phyloP scores from a whole-genome alignment of 108 stramenopile species.

The Epithemia pelagica region DNA sequence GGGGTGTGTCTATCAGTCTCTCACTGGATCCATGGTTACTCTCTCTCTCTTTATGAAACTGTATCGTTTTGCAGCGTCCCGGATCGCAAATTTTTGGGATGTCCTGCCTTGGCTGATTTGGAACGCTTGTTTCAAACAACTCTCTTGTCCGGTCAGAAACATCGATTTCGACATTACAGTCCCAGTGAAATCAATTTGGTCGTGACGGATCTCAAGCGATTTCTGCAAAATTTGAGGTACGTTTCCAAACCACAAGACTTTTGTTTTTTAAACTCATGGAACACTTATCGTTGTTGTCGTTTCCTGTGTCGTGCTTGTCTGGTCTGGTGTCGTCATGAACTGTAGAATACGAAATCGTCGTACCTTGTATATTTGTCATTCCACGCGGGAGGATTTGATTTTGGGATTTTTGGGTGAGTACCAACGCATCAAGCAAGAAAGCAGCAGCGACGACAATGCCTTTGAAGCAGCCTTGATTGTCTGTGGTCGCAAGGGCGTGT shows the following conservation, averaged over 20 bases:
- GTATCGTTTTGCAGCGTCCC: conserved; percentile 57
- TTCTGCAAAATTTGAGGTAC: conserved; percentile 79
- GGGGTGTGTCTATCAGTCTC: neutral
- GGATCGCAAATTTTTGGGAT: conserved; percentile 82
- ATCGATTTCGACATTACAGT: conserved; percentile 80
- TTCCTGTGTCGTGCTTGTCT: too few relatives aligned
- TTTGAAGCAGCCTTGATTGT: conserved; percentile 80
- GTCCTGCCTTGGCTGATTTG: conserved; percentile 86
- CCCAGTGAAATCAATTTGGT: conserved; percentile 82
- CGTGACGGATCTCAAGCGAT: conserved; percentile 75
- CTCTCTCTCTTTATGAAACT: neutral
- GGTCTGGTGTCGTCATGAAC: too few relatives aligned
- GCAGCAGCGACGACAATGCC: conserved; percentile 7
- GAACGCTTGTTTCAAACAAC: conserved; percentile 73
- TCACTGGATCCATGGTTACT: neutral
- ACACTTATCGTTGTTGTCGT: too few relatives aligned
- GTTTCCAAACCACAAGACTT: too few relatives aligned
- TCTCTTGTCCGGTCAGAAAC: conserved; percentile 63
- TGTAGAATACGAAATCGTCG: too few relatives aligned
- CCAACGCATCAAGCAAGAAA: conserved; percentile 38
- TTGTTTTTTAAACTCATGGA: too few relatives aligned
- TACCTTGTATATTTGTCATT: conserved; percentile 92
- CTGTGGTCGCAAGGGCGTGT: conserved; percentile 71
- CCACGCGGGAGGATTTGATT: conserved; percentile 42
- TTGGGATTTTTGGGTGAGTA: conserved; percentile 86